Conservation (phyloP, 208 protist species). For the Crithidia fasciculata region DNA sequence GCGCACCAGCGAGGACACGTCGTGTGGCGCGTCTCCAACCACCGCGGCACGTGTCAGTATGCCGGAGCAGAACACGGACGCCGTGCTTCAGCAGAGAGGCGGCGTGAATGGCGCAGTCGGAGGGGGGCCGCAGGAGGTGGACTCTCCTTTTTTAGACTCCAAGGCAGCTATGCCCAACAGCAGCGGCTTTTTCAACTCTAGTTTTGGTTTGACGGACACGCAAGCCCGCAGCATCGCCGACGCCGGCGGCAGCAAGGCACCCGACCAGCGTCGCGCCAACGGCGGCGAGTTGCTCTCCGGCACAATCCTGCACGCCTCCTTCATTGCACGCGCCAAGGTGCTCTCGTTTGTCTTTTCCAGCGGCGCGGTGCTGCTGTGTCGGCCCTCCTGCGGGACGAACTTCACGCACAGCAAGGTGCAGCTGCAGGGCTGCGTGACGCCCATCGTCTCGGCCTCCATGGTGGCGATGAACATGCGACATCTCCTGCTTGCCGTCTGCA, state of each 20-base stretch:
- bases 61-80: neutral
- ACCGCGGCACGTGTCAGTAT: neutral
- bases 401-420: constrained; percentile 48
- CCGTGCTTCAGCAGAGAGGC: neutral
- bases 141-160: neutral
- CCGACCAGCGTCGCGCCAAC: constrained; percentile 1
- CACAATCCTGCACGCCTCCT: constrained; percentile 55
- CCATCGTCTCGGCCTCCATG: constrained; percentile 36
- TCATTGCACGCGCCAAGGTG: constrained; percentile 39
- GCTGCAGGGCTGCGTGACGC: constrained; percentile 41
- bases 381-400: constrained; percentile 46
- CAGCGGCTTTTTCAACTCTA: neutral
- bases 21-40: neutral
- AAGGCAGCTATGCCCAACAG: neutral
- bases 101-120: neutral
- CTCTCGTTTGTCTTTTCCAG: constrained; percentile 62
- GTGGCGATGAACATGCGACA: constrained; percentile 62
- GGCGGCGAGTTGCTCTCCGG: constrained; percentile 22
- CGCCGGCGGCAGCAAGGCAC: neutral
- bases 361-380: constrained; percentile 56
- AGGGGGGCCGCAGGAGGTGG: neutral
- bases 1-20: neutral
- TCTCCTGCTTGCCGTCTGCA: constrained; percentile 57
- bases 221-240: neutral
- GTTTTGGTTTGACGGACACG: neutral